phyloP scores from a whole-genome alignment of 2,329 filamentous ascomycete species.

The Escovopsis sp. region DNA sequence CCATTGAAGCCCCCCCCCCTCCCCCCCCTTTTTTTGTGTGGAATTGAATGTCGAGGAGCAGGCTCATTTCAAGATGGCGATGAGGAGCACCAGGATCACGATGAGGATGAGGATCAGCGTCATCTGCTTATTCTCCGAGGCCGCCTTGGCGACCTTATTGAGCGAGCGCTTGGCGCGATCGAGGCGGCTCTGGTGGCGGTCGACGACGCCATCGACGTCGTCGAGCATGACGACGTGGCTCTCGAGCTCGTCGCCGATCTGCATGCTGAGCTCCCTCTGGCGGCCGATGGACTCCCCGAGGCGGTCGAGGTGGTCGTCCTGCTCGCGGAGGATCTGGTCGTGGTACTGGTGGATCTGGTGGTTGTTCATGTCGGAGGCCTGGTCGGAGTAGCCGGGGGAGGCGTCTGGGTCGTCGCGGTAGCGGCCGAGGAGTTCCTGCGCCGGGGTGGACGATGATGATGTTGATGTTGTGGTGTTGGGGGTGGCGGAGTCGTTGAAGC shows the following conservation, averaged over 20 bases:
- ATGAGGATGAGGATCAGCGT: conserved; percentile 68
- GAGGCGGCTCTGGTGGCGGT: conserved; percentile 63
- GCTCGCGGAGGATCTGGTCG: conserved; percentile 62
- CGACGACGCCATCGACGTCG: conserved; percentile 70
- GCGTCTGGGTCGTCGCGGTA: conserved; percentile 57
- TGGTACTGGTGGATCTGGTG: conserved; percentile 80
- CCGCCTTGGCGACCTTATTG: conserved; percentile 54
- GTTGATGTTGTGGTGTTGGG: conserved; percentile 13
- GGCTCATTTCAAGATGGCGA: conserved; percentile 59
- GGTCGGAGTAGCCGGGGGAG: conserved; percentile 40
- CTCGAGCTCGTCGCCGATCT: conserved; percentile 92
- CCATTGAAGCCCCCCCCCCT: too few species aligned
- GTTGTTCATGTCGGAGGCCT: conserved; percentile 52
- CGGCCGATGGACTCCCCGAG: conserved; percentile 75
- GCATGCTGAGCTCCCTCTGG: conserved; percentile 83
- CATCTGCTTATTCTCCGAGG: conserved; percentile 79
- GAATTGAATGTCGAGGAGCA: neutral
- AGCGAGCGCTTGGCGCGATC: conserved; percentile 60
- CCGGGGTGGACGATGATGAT: conserved; percentile 8
- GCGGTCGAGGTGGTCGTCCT: conserved; percentile 84
- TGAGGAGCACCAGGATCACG: conserved; percentile 65
- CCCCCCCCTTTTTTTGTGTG: too few species aligned
- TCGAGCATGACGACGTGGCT: conserved; percentile 79
- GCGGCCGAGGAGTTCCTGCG: conserved; percentile 32
- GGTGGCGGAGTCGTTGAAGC: too few species aligned